Base-by-base conservation (phyloP, 192 early-diverging fungal species). In the Coemansia sp. region DNA sequence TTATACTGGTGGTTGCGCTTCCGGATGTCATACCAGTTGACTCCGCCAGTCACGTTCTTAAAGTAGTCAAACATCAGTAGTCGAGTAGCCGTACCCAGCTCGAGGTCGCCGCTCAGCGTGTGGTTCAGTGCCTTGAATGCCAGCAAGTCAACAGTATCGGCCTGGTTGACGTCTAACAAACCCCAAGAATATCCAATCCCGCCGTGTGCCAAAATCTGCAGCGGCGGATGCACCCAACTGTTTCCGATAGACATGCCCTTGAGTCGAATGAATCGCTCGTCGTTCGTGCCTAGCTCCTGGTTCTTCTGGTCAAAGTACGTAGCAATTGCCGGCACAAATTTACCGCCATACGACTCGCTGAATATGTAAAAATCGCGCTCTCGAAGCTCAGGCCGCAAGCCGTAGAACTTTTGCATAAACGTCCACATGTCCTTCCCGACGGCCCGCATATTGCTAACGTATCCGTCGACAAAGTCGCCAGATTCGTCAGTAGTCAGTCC, bases 1-100 rank as follows among this genome's bases (percentile, higher is more conserved):
- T 89, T 86, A 73, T 93, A 91, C 33, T 81, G 82, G 67, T 87
- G 75, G 65, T 82, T 72, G 44, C 89, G 89, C 63, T 87, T 85
- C 0, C 94, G 88, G 20, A 94, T 76, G 68, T 95, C 94, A 68
- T 95, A 95, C 79, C 73, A 87, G 75, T 95, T 95, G 38, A 94
- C 70, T 10, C 82, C 82, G 24, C 92, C 93, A 0, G 91, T 90
- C 44, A 82, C 80, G 42, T 93, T 90, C 55, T 78, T 79, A 70
- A 90, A 90, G 22, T 84, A 76, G 16, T 89, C 87, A 82, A 93
- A 95, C 18, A 94, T 44, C 5, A 72, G 43, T 15, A 86, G 47
- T 1, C 94, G 86, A 9, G 70, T 57, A 6, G 66, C 57, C 38
- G 76, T 85, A 0, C 89, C 90, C 5, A 65, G 60, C 51, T 80